phyloP scores from a whole-genome alignment of 164 flowering plant species.

The Dillenia suffruticosa region DNA sequence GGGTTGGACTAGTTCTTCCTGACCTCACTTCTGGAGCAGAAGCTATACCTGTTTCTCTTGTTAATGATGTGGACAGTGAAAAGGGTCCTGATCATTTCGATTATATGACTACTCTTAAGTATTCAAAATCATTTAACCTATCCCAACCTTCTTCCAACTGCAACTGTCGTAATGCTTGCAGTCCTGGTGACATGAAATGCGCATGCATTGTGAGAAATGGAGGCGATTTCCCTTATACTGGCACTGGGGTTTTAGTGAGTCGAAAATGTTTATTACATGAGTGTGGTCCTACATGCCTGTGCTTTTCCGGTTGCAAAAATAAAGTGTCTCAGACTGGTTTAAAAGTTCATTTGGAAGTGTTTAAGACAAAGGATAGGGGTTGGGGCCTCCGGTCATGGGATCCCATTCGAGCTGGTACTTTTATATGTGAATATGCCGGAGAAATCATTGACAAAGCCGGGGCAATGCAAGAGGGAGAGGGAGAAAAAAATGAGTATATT shows the following conservation, averaged over 20 bases:
- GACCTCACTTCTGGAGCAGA: constrained; percentile 51
- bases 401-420: constrained; percentile 34
- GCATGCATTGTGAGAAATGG: constrained; percentile 37
- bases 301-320: constrained; percentile 26
- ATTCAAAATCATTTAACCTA: constrained; percentile 12
- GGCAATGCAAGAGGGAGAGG: background rate
- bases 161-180: constrained; percentile 33
- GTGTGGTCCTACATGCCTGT: constrained; percentile 34
- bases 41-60: constrained; percentile 37
- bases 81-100: constrained; percentile 47
- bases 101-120: constrained; percentile 24
- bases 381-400: constrained; percentile 40
- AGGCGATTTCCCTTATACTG: constrained; percentile 30
- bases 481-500: constrained; percentile 21
- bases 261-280: constrained; percentile 27
- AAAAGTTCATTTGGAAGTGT: constrained; percentile 26
- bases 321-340: constrained; percentile 24
- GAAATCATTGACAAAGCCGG: constrained; percentile 14
- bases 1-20: constrained; percentile 36
- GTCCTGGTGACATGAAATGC: constrained; percentile 26
- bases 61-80: constrained; percentile 51
- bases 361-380: constrained; percentile 29
- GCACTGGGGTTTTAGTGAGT: constrained; percentile 29
- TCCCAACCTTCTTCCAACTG: constrained; percentile 28
- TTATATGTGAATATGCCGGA: constrained; percentile 37